Percentiles rank a stretch among this genome's conserved stretches.
Evolutionary conservation across 139 green algal genomes (phyloP).

Genomic region (Limnomonas spitsbergensis): DNA sequence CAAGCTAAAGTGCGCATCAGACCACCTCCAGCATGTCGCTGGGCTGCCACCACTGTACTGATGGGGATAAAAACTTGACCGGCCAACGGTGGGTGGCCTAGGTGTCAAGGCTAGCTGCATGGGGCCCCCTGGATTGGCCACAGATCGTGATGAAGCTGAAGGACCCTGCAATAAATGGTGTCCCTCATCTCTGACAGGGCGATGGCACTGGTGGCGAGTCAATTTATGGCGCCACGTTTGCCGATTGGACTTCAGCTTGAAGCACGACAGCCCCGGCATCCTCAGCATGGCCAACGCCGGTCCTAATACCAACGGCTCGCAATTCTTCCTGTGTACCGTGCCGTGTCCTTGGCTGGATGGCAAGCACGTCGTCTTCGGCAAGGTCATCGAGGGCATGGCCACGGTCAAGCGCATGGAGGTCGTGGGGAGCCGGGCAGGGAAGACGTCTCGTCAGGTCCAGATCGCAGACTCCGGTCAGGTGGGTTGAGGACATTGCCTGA

Average conservation of each 20-base stretch:
- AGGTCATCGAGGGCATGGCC: conserved; percentile 70
- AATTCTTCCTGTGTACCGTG: conserved; percentile 75
- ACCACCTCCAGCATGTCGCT: too few species aligned
- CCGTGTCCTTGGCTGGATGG: conserved; percentile 71
- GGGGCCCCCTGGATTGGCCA: too few species aligned
- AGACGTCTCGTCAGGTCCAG: conserved; percentile 41
- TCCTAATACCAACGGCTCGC: conserved; percentile 67
- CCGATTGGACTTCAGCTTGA: conserved; percentile 86
- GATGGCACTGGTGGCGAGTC: conserved; percentile 77
- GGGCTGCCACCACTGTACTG: too few species aligned
- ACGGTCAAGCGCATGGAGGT: conserved; percentile 74
- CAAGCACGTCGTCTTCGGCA: conserved; percentile 67
- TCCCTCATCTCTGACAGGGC: too few species aligned
- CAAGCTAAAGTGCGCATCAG: too few species aligned
- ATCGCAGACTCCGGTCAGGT: conserved; percentile 67
- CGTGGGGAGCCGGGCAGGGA: conserved; percentile 57
- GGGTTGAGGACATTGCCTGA: too few species aligned
- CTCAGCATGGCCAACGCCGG: conserved; percentile 73
- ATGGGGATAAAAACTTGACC: too few species aligned
- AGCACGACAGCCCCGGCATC: conserved; percentile 70
- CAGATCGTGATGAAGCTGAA: too few species aligned
- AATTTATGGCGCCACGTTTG: conserved; percentile 84
- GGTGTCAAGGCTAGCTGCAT: too few species aligned
- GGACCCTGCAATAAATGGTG: too few species aligned
- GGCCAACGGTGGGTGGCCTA: too few species aligned